Base-by-base conservation (phyloP, 2,329 filamentous ascomycete species). In the Fusarium succisae region DNA sequence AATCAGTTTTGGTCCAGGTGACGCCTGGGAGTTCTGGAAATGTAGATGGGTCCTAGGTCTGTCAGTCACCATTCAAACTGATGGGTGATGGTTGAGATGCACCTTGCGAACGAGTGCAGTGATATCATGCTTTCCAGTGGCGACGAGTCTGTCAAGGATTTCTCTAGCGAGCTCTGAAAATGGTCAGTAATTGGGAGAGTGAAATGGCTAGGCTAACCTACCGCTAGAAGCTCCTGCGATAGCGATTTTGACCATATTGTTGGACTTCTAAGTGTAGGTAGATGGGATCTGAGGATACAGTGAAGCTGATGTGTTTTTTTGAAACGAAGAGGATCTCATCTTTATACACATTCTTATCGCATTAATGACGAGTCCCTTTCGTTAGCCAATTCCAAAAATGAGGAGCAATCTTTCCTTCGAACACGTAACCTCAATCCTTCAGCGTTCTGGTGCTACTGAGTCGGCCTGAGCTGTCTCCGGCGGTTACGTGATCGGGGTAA, bases 401-500 rank as follows among this genome's bases (percentile, higher is more conserved):
- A 22, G 24, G 20, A 3, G 6, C 12, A 11, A 5, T 0, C 5
- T 47, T 26, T 24, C 0, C 8, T 1, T 26, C 55, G 30, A 35
- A 37, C 8, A 58, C 55, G 55, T 58, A 58, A 58, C 30, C n/a
- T 6, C 18, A 24, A 32, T 28, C 7, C 2, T 37, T 17, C 3
- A 6, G 6, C 2, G 2, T 8, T 5, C 20, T 37, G 14, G 11
- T 13, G 17, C 26, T 41, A 4, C 6, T 8, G 10, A 18, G 9
- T 18, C n/a, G n/a, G 38, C n/a, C n/a, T 38, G 17, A 63, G 11
- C 26, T 17, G 6, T 3, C 12, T 24, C 41, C n/a, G 15, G 13
- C 41, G 66, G 66, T 69, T 69, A 69, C 66, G 66, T 69, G 66
- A 69, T 41, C 64, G 48, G 55, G 8, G 13, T 5, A 50, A 44